Conservation (phyloP, 1,284 basidiomycete genomes). For the Sanguinoderma infundibulare region DNA sequence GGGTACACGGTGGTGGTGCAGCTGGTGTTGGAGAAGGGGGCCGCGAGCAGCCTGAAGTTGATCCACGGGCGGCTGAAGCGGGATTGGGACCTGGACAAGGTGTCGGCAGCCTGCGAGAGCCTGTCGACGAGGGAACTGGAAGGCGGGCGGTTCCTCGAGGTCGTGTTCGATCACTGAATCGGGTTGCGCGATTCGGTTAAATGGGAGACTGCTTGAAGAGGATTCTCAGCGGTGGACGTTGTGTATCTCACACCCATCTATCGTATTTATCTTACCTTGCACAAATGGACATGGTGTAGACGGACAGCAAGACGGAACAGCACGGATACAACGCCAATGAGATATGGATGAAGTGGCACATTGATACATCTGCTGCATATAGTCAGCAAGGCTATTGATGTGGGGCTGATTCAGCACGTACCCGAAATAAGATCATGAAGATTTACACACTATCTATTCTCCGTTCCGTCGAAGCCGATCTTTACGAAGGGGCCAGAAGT, state of each 20-base stretch:
- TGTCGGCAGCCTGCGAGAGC: conserved; percentile 32
- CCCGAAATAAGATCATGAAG: not conserved
- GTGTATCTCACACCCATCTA: not conserved
- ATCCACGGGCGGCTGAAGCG: conserved; percentile 70
- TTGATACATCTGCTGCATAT: conserved; percentile 12
- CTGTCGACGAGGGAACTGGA: conserved; percentile 35
- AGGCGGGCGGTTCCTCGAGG: conserved; percentile 38
- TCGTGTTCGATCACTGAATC: conserved; percentile 31
- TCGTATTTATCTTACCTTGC: not conserved
- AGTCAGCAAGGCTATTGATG: not conserved
- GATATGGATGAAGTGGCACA: conserved; percentile 2
- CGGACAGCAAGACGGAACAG: not conserved
- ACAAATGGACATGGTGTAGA: not conserved
- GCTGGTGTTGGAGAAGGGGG: conserved; percentile 86
- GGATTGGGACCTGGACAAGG: conserved; percentile 71
- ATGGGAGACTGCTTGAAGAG: not conserved
- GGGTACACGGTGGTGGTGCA: conserved; percentile 63
- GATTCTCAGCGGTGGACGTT: not conserved
- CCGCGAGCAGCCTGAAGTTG: conserved; percentile 77
- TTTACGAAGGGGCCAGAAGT: conserved; percentile 37
- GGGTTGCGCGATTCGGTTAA: not conserved
- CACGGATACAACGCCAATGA: not conserved
- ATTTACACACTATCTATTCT: conserved; percentile 44
- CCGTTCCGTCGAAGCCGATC: conserved; percentile 48
- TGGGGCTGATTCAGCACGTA: not conserved